Percentiles rank a stretch among this genome's conserved stretches.
These are phyloP conservation scores for Jatropha multifida DNA, from an alignment of 441 rosid genomes.

Conservation along the genomic window DNA sequence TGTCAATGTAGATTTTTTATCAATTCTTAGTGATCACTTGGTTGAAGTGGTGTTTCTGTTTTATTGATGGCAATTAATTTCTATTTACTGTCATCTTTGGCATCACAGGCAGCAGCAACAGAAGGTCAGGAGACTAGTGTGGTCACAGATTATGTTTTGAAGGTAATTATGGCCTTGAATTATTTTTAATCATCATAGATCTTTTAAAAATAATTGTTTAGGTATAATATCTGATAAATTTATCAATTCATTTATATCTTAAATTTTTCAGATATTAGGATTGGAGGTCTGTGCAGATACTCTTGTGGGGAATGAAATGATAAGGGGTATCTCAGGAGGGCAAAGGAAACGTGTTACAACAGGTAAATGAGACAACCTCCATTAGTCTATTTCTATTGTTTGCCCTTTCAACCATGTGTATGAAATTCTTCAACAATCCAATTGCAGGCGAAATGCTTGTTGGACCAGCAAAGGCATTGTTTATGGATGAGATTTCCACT, in stretches of 20 bases:
- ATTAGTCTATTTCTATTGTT: background rate
- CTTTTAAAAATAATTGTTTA: background rate
- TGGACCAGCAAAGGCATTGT: slow-evolving; percentile 65
- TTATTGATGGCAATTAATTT: background rate
- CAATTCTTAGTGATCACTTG: background rate
- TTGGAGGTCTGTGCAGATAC: slow-evolving; percentile 82
- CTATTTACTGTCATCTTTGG: background rate
- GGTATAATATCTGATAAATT: background rate
- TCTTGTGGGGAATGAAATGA: slow-evolving; percentile 80
- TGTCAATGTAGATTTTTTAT: background rate
- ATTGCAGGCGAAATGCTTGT: slow-evolving; percentile 79
- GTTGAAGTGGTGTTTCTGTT: background rate
- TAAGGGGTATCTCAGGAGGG: slow-evolving; percentile 94
- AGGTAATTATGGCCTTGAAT: slow-evolving; percentile 26
- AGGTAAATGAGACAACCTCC: slow-evolving; percentile 34
- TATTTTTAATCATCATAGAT: background rate
- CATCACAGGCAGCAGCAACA: slow-evolving; percentile 46
- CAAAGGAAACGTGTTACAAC: slow-evolving; percentile 90
- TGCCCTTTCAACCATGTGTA: background rate
- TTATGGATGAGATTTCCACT: slow-evolving; percentile 90
- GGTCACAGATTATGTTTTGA: slow-evolving; percentile 65
- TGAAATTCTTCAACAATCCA: background rate
- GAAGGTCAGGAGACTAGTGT: slow-evolving; percentile 66
- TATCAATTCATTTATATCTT: background rate
- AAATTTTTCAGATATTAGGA: slow-evolving; percentile 59